Base-by-base conservation (phyloP, 495 filamentous ascomycete species). In the Cercophora newfieldiana region DNA sequence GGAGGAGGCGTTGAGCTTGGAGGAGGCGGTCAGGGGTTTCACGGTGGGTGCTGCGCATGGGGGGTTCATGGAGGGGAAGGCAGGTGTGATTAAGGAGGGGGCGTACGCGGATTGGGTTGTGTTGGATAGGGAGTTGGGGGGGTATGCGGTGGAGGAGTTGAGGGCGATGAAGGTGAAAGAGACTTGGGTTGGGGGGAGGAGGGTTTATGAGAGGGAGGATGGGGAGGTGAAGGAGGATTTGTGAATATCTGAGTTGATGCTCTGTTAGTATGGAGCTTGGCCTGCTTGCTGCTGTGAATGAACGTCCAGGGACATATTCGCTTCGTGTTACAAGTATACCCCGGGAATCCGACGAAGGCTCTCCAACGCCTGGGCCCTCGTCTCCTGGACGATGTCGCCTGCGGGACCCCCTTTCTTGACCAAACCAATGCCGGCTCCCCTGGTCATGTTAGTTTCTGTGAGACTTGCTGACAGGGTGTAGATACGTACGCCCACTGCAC, bases 371-470 rank as follows among this genome's bases (percentile, higher is more conserved):
- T 89, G 85, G 54, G 81, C 75, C 12, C 93, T 86, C 81, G 91
- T 89, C 68, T 89, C 82, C 66, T 77, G 82, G 37, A 94, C 85
- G 75, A 95, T 92, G 55, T 84, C 80, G 28, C 81, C 86, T 0
- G 92, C 92, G 0, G 92, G 89, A 69, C 87, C 81, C 37, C 90
- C 85, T 12, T 88, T 80, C 59, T 80, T 80, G 26, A 95, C 80
- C 31, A 88, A 78, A 6, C 89, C 92, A 4, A 91, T 87, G 7
- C 78, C 82, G 6, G 82, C 81, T 26, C 82, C 81, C 29, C 78
- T 81, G 58, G 19, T 24, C 14, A 53, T 10, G 22, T 22, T 0
- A 57, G 8, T 26, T 5, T 8, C 14, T 16, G 37, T 44, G 14
- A 55, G 25, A 55, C n/a, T 24, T 24, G 7, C 25, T 55, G 3